Evolutionary conservation across 2,329 filamentous ascomycete species (phyloP), one percentile per base, ranked within the genome.

Genomic region (Epichloe typhina): DNA sequence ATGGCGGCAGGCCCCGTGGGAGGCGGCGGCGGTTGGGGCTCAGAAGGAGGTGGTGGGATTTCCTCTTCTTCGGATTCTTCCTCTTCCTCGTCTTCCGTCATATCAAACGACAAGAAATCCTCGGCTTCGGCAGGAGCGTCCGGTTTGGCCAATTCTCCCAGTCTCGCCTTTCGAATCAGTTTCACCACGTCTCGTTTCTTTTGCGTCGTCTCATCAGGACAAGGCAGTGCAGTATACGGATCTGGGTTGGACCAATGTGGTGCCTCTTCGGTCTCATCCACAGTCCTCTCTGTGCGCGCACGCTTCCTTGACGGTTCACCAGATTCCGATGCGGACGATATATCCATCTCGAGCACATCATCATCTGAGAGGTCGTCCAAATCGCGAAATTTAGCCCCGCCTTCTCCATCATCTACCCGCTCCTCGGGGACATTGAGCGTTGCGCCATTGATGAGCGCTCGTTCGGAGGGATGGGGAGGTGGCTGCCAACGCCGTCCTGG

Each of bases 231-330:
- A 5, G 88, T 95, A 66, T 97, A 96, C 0, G 90, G 89, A 64
- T 97, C 91, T 3, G 91, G 90, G 59, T 97, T 97, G 4, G 89
- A 95, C 91, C 91, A 97, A 65, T 86, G 89, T 3, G 89, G 88
- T 5, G 64, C 67, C 13, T 71, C 68, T 50, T 72, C 71, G 21
- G 66, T 61, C n/a, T 69, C 62, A 8, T 64, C 64, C 15, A 60
- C 55, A 4, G 63, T 54, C 2, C 57, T 57, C 9, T 59, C 48
- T 4, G 44, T 66, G 55, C 60, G 62, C 56, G 57, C 59, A 51
- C 55, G 61, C 49, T 70, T 70, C 50, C 65, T 65, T 4, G 68
- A 66, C 3, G 69, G 71, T 0, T 66, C 66, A 11, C 75, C 76
- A 0, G 58, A 48, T 3, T 60, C 60, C 4, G 58, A 58, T 7